A percentile compares a stretch with the other conserved stretches of the same genome.
phyloP scores from a whole-genome alignment of 1,139 yeast genomes.

The Barnettozyma hawaiiensis region DNA sequence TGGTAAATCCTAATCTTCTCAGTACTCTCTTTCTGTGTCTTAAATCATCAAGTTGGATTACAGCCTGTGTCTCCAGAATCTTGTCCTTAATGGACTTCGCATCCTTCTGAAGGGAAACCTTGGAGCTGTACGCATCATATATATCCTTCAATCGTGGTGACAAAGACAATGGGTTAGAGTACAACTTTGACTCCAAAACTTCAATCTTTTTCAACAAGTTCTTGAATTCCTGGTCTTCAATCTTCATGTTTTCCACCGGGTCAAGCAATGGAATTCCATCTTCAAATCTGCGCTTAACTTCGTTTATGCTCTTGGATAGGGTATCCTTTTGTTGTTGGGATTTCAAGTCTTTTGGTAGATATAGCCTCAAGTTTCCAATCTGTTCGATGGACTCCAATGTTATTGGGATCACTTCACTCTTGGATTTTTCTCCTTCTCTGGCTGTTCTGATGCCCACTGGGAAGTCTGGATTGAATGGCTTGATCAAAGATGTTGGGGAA shows the following conservation, averaged over 20 bases:
- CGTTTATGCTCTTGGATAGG: conserved; percentile 71
- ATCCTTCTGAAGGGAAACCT: conserved; percentile 56
- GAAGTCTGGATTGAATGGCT: conserved; percentile 62
- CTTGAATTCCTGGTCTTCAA: conserved; percentile 71
- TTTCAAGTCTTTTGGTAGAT: conserved; percentile 75
- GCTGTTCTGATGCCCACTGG: conserved; percentile 92
- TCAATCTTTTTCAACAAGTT: conserved; percentile 69
- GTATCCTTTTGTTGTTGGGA: conserved; percentile 66
- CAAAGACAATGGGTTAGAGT: conserved; percentile 63
- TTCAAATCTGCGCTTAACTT: conserved; percentile 76
- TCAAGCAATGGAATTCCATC: conserved; percentile 87
- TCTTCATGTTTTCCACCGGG: conserved; percentile 89
- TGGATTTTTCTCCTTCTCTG: conserved; percentile 58
- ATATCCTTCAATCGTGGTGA: conserved; percentile 58
- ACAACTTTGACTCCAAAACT: conserved; percentile 69
- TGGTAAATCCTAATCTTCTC: conserved; percentile 79
- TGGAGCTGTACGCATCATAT: conserved; percentile 59
- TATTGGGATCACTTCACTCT: conserved; percentile 78
- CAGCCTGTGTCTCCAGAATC: conserved; percentile 80
- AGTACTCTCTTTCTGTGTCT: conserved; percentile 89
- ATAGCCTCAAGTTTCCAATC: conserved; percentile 75
- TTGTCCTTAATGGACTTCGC: conserved; percentile 57
- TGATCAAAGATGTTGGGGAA: conserved; percentile 66
- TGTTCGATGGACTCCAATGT: conserved; percentile 70
- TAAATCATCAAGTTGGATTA: conserved; percentile 88